Conservation (phyloP, 2,329 filamentous ascomycete species). For the Alternaria novae-zelandiae region DNA sequence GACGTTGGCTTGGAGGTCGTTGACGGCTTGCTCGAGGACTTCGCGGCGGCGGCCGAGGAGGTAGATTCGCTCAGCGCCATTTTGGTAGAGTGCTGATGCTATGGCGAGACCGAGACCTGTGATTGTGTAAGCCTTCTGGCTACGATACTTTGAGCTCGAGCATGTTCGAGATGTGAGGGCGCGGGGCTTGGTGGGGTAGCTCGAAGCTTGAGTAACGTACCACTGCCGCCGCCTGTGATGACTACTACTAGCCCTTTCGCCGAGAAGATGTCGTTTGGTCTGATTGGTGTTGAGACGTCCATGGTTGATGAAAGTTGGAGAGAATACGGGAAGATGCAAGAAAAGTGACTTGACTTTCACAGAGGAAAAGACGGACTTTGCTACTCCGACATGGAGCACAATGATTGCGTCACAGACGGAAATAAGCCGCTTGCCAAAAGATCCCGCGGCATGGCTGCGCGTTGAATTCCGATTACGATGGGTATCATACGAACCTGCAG, state of each 20-base stretch:
- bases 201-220: constrained; percentile 34
- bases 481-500: constrained; percentile 24
- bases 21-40: constrained; percentile 50
- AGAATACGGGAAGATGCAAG: neutral
- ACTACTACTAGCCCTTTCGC: constrained; percentile 50
- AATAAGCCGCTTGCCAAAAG: constrained; percentile 4
- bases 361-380: constrained; percentile 14
- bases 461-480: constrained; percentile 5
- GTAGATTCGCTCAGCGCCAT: constrained; percentile 53
- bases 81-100: constrained; percentile 51
- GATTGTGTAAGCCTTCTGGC: constrained; percentile 5
- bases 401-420: constrained; percentile 20
- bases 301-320: constrained; percentile 25
- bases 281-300: constrained; percentile 44
- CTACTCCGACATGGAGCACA: constrained; percentile 4
- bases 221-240: constrained; percentile 52
- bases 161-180: constrained; percentile 1
- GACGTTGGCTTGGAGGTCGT: constrained; percentile 35
- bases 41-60: constrained; percentile 53
- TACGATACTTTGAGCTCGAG: neutral
- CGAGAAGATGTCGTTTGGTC: constrained; percentile 47
- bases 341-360: neutral
- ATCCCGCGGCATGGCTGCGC: neutral
- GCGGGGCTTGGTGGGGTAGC: constrained; percentile 39
- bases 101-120: constrained; percentile 50